Base-by-base conservation (phyloP, 2,329 filamentous ascomycete species). In the Ophiostoma pallidulum region DNA sequence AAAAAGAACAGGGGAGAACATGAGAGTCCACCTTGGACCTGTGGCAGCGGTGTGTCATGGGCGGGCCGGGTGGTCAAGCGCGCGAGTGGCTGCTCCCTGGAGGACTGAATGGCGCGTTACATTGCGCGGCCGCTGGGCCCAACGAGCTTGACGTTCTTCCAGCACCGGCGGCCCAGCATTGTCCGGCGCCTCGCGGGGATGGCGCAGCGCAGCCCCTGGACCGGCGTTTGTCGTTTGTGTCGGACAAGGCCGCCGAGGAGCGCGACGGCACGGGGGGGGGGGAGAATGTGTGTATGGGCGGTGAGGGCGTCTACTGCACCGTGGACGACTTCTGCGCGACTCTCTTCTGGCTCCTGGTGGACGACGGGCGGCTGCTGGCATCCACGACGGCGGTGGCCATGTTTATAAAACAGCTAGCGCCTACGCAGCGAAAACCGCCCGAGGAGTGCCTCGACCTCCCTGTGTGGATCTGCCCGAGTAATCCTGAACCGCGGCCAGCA, bases 41-140 rank as follows among this genome's bases (percentile, higher is more conserved):
- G 64, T 35, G 58, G 62, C n/a, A 53, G 50, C 20, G 54, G 55
- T 0, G 18, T 62, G 7, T 58, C 63, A 50, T 64, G 62, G 61
- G 59, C 55, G 0, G 60, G 60, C 0, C 24, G 43, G 14, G 16
- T 61, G 2, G 41, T 64, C 5, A 58, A 60, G 47, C 41, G 38
- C 3, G 26, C 60, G 2, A 54, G 51, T 1, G 57, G 58, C 2
- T 8, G 20, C 8, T 47, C 50, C 0, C 42, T 63, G 9, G 60
- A 59, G 13, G 46, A 49, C 0, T 64, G 57, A 36, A 18, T 61
- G 35, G n/a, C 42, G 1, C 19, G 45, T 10, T 16, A 60, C n/a
- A 52, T 63, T n/a, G 40, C 58, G 1, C 14, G 14, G 1, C 52
- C 49, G 2, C 50, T 62, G 0, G 56, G 55, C 1, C 42, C 61